These are phyloP conservation scores for Aspergillus sp. DNA, from an alignment of 2,329 filamentous ascomycete genomes.

Conservation along the genomic window DNA sequence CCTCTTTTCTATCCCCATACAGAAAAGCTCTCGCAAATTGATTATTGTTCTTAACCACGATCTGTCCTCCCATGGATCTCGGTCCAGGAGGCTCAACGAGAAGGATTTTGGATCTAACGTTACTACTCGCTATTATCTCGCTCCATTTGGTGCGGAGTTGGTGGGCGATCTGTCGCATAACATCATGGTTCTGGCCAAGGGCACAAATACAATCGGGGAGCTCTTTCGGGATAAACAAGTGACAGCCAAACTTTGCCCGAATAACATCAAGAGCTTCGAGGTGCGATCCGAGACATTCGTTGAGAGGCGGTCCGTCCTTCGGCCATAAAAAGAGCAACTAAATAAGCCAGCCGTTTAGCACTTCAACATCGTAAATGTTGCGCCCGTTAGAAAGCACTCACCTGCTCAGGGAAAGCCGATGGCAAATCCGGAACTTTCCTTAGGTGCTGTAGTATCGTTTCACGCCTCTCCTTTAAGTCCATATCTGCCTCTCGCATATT, in stretches of 20 bases:
- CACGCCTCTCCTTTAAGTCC: conserved; percentile 17
- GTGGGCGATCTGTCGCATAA: conserved; percentile 31
- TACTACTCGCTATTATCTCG: conserved; percentile 20
- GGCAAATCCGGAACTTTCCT: conserved; percentile 19
- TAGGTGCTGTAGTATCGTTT: conserved; percentile 17
- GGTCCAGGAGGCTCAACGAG: conserved; percentile 24
- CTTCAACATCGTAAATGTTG: neutral
- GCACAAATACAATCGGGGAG: conserved; percentile 25
- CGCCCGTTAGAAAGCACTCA: conserved; percentile 6
- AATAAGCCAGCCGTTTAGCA: neutral
- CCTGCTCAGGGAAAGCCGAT: conserved; percentile 19
- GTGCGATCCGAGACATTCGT: conserved; percentile 35
- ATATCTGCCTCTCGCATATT: conserved; percentile 18
- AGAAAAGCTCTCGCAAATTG: conserved; percentile 16
- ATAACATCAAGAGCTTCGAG: conserved; percentile 42
- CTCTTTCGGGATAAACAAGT: conserved; percentile 33
- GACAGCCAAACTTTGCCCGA: conserved; percentile 33
- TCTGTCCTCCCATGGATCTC: conserved; percentile 13
- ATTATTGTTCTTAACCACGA: conserved; percentile 18
- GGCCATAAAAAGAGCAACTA: conserved; percentile 43
- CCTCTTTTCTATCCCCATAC: conserved; percentile 11
- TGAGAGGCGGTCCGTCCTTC: conserved; percentile 32
- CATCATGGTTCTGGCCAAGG: conserved; percentile 24
- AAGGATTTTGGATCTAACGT: conserved; percentile 27
- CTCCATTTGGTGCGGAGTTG: conserved; percentile 22